Evolutionary conservation across 352 stramenopile species (phyloP).

Genomic region (Phytophthora crassamura): DNA sequence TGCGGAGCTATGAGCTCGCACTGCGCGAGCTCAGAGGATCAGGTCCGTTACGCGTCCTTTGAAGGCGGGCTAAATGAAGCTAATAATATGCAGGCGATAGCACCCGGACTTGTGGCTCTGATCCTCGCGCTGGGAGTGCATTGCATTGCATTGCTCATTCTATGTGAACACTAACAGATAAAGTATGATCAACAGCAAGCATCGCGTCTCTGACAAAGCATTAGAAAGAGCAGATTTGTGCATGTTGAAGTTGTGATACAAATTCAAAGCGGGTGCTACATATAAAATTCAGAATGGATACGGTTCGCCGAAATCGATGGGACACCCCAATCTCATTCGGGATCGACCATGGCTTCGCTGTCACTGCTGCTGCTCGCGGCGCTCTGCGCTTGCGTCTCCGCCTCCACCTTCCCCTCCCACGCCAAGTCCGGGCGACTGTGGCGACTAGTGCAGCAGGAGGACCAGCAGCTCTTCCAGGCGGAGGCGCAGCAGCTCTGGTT

Average conservation of each 20-base stretch:
- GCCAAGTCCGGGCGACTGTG: constrained; percentile 61
- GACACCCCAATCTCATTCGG: constrained; percentile 17
- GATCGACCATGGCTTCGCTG: constrained; percentile 19
- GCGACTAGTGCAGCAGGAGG: constrained; percentile 59
- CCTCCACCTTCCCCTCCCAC: constrained; percentile 42
- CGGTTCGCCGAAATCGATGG: neutral
- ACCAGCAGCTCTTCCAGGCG: constrained; percentile 49
- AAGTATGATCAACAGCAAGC: no score
- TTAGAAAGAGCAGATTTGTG: no score
- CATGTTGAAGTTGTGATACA: constrained; percentile 2
- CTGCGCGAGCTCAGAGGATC: neutral
- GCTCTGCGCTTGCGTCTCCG: constrained; percentile 3
- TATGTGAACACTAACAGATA: no score
- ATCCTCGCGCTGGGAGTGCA: no score
- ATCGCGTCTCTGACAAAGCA: no score
- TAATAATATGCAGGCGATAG: no score
- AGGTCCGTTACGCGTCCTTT: constrained; percentile 30
- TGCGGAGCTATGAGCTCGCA: neutral
- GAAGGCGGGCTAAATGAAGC: constrained; percentile 20
- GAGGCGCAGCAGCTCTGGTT: constrained; percentile 66
- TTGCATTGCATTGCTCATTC: no score
- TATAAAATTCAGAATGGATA: no score
- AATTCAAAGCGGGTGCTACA: neutral
- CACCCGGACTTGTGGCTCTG: no score
- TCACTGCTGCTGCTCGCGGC: constrained; percentile 23